These are phyloP conservation scores for Angophora floribunda DNA, from an alignment of 345 rosid species.

Conservation along the genomic window DNA sequence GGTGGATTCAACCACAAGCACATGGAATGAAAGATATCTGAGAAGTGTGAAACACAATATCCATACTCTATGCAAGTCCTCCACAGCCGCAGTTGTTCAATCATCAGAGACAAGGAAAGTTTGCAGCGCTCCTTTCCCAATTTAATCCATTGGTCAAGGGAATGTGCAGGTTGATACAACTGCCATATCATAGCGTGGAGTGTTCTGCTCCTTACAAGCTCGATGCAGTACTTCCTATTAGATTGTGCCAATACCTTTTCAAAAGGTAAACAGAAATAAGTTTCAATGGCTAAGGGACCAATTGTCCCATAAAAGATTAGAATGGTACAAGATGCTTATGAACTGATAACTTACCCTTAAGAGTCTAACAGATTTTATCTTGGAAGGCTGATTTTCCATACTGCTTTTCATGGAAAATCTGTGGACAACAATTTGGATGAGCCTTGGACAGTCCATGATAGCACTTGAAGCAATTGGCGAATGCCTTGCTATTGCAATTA, in stretches of 20 bases:
- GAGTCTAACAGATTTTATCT: conserved; percentile 54
- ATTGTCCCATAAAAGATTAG: not conserved
- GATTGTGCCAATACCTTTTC: conserved; percentile 66
- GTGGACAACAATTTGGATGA: conserved; percentile 47
- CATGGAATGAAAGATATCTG: conserved; percentile 68
- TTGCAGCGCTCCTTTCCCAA: conserved; percentile 64
- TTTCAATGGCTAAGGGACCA: not conserved
- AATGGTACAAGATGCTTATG: not conserved
- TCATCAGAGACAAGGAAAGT: conserved; percentile 59
- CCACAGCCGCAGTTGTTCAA: conserved; percentile 85
- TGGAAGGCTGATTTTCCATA: conserved; percentile 34
- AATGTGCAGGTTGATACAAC: conserved; percentile 46
- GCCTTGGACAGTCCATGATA: conserved; percentile 65
- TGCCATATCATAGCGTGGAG: conserved; percentile 60
- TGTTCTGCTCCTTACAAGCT: conserved; percentile 40
- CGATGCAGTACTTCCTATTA: conserved; percentile 44
- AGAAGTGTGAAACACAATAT: conserved; percentile 49
- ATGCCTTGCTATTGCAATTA: conserved; percentile 80
- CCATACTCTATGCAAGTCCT: conserved; percentile 67
- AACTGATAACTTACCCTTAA: conserved; percentile 43
- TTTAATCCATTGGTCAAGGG: conserved; percentile 65
- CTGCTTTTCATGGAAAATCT: conserved; percentile 39
- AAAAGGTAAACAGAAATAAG: not conserved
- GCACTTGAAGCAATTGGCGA: conserved; percentile 69
- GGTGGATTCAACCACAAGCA: conserved; percentile 89